phyloP scores from a whole-genome alignment of 768 basidiomycete genomes.

The Lentinula sp. region DNA sequence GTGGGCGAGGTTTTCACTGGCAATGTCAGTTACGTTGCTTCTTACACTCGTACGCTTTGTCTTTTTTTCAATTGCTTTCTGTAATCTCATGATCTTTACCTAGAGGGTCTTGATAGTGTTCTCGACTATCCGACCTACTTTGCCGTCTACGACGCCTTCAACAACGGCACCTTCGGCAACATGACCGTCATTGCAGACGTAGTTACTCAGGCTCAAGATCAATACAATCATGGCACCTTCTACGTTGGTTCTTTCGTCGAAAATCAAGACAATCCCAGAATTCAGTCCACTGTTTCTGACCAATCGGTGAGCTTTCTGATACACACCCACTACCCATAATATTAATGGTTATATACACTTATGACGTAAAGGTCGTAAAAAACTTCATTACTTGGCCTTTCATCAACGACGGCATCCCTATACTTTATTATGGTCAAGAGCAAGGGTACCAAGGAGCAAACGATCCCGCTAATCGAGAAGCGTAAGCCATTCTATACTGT shows the following conservation, averaged over 20 bases:
- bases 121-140: slow-evolving; percentile 58
- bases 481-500: slow-evolving; percentile 20
- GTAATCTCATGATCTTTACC: neutral
- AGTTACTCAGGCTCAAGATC: slow-evolving; percentile 31
- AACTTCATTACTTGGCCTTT: slow-evolving; percentile 64
- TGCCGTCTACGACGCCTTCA: slow-evolving; percentile 45
- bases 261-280: slow-evolving; percentile 64
- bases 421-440: slow-evolving; percentile 70
- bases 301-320: slow-evolving; percentile 30
- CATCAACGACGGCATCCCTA: slow-evolving; percentile 64
- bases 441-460: slow-evolving; percentile 50
- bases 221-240: slow-evolving; percentile 30
- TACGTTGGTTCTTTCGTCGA: slow-evolving; percentile 61
- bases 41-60: slow-evolving; percentile 26
- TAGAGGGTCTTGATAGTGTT: slow-evolving; percentile 39
- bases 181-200: slow-evolving; percentile 25
- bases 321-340: neutral
- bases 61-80: neutral
- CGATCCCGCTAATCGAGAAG: slow-evolving; percentile 64
- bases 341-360: neutral
- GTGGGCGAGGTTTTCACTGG: slow-evolving; percentile 48
- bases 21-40: slow-evolving; percentile 24
- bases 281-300: slow-evolving; percentile 43
- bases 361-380: slow-evolving; percentile 21
- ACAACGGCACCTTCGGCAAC: slow-evolving; percentile 42